phyloP scores from a whole-genome alignment of 2,329 filamentous ascomycete genomes.

The Cadophora malorum region DNA sequence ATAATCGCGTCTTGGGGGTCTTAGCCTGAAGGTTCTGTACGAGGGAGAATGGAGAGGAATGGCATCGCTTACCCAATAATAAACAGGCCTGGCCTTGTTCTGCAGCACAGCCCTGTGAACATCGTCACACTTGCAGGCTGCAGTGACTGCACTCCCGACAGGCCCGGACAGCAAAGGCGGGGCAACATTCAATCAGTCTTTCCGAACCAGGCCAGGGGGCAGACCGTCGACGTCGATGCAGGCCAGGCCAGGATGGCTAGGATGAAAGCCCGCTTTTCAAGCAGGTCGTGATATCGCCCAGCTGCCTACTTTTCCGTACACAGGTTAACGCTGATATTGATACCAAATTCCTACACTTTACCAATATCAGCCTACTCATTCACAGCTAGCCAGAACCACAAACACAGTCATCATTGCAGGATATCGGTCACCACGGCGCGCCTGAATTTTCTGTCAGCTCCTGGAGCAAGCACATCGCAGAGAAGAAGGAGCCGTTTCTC shows the following conservation, averaged over 20 bases:
- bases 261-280: not conserved
- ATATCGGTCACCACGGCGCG: constrained; percentile 35
- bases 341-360: not conserved
- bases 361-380: constrained; percentile 5
- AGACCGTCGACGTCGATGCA: not conserved
- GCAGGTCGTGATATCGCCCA: not conserved
- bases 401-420: constrained; percentile 34
- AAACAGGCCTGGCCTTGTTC: not conserved
- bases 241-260: not conserved
- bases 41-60: not conserved
- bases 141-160: not conserved
- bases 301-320: not conserved
- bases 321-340: not conserved
- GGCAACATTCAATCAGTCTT: not conserved
- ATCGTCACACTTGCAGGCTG: not conserved
- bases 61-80: not conserved
- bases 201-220: not conserved
- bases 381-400: not conserved
- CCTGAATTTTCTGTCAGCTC: constrained; percentile 33
- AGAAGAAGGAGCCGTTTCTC: constrained; percentile 28
- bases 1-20: not conserved
- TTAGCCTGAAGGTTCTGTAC: not conserved
- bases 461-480: constrained; percentile 28
- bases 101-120: not conserved
- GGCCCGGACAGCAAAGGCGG: not conserved